Evolutionary conservation across 2,329 filamentous ascomycete species (phyloP), one percentile per base, ranked within the genome.

Genomic region (Botrytis elliptica): DNA sequence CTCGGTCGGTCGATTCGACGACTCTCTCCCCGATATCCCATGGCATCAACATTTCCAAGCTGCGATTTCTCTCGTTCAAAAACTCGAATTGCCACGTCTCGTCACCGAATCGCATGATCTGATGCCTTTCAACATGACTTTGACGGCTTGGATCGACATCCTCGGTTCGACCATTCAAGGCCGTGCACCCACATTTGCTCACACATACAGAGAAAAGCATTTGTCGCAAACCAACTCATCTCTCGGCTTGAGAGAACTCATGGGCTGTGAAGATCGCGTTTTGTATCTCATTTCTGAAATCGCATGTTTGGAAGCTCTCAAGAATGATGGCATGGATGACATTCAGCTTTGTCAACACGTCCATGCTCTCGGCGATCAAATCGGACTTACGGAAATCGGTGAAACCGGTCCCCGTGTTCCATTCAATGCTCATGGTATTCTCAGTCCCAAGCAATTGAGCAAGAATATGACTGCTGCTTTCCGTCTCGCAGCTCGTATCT

Each of bases 221-320:
- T 88, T 97, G 70, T 92, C 93, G 16, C 82, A 84, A 18, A 82
- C 84, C 76, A 88, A 88, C 82, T 78, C 86, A 36, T 88, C 86
- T 72, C 85, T 91, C 22, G 96, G 96, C 18, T 88, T 99, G 55
- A 91, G 92, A 71, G 94, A 97, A 85, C 88, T 98, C 70, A 98
- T 98, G 95, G 96, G 96, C 78, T 98, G 96, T 83, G 95, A 98
- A 77, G 96, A 99, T 84, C 90, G 91, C 36, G 92, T 98, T 83
- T 98, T 99, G 94, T 98, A 97, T 83, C 87, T 98, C 79, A 97
- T 99, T 82, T 97, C 94, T 2, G 96, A 99, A 84, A 97, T 98
- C 79, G 93, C 95, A 72, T 98, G 96, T 83, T 90, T 99, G 71
- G 96, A 98, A 82, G 92, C 93, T 5, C 89, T 98, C 76, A 97